Conservation (phyloP, 208 protist genomes). For the Wallacemonas sp. region DNA sequence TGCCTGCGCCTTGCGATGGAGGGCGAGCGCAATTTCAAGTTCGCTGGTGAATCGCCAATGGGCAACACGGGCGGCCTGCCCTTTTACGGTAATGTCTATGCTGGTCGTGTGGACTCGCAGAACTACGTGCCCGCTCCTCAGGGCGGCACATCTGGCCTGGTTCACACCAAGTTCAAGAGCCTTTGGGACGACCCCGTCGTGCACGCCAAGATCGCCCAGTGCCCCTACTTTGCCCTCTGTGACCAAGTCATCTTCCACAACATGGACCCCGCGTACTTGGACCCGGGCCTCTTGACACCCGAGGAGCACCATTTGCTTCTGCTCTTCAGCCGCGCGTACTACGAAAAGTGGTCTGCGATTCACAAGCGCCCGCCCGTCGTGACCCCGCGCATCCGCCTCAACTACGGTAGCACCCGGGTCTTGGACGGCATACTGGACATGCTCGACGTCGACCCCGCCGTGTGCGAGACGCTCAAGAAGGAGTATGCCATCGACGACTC, state of each 20-base stretch:
- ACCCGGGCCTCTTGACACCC: slow-evolving; percentile 74
- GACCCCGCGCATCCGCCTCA: slow-evolving; percentile 62
- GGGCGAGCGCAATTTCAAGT: slow-evolving; percentile 65
- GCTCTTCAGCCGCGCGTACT: slow-evolving; percentile 85
- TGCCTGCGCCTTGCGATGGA: slow-evolving; percentile 38
- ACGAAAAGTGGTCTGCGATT: slow-evolving; percentile 80
- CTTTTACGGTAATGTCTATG: slow-evolving; percentile 88
- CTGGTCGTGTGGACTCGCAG: slow-evolving; percentile 74
- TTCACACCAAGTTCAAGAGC: slow-evolving; percentile 42
- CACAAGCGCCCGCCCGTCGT: slow-evolving; percentile 52
- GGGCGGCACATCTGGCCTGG: slow-evolving; percentile 44
- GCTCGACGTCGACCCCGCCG: slow-evolving; percentile 38
- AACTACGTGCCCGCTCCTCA: slow-evolving; percentile 71
- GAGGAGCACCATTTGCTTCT: slow-evolving; percentile 89
- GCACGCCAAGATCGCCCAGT: slow-evolving; percentile 56
- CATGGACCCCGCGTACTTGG: slow-evolving; percentile 85
- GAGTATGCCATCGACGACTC: slow-evolving; percentile 85
- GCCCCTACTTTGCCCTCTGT: slow-evolving; percentile 88
- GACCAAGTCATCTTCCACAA: slow-evolving; percentile 90
- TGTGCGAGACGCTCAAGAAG: slow-evolving; percentile 57
- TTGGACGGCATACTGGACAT: slow-evolving; percentile 70
- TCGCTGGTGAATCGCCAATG: slow-evolving; percentile 53
- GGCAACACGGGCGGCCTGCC: slow-evolving; percentile 65
- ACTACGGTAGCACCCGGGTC: slow-evolving; percentile 54
- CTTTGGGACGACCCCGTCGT: slow-evolving; percentile 72